phyloP scores from a whole-genome alignment of 2,329 filamentous ascomycete species.

The Tolypocladium tropicale region DNA sequence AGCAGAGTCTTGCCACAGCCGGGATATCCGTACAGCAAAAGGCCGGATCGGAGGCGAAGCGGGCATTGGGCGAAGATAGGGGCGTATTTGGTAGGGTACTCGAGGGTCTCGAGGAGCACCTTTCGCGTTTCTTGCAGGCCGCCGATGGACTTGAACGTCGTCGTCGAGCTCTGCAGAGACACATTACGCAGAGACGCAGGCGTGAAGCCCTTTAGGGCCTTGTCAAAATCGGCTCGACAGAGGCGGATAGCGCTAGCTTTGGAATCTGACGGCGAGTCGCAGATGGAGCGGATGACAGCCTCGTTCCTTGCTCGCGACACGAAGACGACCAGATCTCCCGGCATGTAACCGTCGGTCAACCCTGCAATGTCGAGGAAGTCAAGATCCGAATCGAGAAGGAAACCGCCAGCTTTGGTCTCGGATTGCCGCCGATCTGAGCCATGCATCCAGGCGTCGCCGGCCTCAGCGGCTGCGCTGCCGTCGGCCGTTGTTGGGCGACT shows the following conservation, averaged over 20 bases:
- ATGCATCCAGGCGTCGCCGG: constrained; percentile 64
- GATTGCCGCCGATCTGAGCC: constrained; percentile 43
- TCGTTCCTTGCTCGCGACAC: constrained; percentile 84
- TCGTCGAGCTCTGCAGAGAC: constrained; percentile 83
- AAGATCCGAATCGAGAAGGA: constrained; percentile 63
- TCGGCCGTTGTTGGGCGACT: constrained; percentile 49
- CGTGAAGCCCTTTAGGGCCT: constrained; percentile 83
- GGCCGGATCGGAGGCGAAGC: constrained; percentile 82
- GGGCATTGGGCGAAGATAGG: constrained; percentile 96
- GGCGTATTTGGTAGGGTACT: constrained; percentile 96
- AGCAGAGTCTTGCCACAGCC: constrained; percentile 95
- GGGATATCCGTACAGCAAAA: constrained; percentile 88
- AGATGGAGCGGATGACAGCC: constrained; percentile 76
- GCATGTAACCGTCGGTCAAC: constrained; percentile 96
- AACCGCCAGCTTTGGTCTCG: constrained; percentile 42
- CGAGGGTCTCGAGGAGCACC: constrained; percentile 85
- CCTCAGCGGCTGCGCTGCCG: constrained; percentile 40
- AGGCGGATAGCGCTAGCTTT: constrained; percentile 49
- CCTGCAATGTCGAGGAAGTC: constrained; percentile 91
- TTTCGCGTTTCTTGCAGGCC: constrained; percentile 78
- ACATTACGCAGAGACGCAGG: constrained; percentile 92
- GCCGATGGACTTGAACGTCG: constrained; percentile 85
- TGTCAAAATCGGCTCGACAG: constrained; percentile 66
- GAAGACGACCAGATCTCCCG: constrained; percentile 79
- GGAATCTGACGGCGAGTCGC: constrained; percentile 34